Base-by-base conservation (phyloP, 257 asterid species). In the Oldenlandia corymbosa region DNA sequence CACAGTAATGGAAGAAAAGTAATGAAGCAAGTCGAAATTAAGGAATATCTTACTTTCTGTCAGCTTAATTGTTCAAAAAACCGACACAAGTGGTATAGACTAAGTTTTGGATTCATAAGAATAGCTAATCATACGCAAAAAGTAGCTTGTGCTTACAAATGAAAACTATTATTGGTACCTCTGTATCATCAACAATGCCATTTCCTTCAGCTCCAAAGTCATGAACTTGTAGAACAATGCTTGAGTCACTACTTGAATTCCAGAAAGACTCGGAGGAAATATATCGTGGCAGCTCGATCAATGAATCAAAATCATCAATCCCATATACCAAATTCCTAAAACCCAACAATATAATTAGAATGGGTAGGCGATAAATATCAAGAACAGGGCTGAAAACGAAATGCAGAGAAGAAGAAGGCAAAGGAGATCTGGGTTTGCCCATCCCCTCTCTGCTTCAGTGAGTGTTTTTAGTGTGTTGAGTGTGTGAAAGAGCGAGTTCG, bases 121-220 rank as follows among this genome's bases (percentile, higher is more conserved):
- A n/a, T n/a, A n/a, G n/a, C n/a, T n/a, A n/a, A n/a, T n/a, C n/a
- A n/a, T n/a, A n/a, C n/a, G n/a, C n/a, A n/a, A n/a, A n/a, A n/a
- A n/a, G n/a, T n/a, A n/a, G n/a, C n/a, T n/a, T n/a, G n/a, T n/a
- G n/a, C n/a, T n/a, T n/a, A n/a, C n/a, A n/a, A n/a, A n/a, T n/a
- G n/a, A n/a, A n/a, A n/a, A n/a, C n/a, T n/a, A n/a, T n/a, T n/a
- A n/a, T n/a, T n/a, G n/a, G n/a, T n/a, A n/a, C 83, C 66, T 46
- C 20, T 27, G 83, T 78, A 37, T 78, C 83, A 64, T 78, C 79
- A 37, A 51, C 13, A 27, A 62, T 57, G 41, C 80, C 83, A 75
- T 75, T 66, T 63, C 80, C 83, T 26, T 30, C 50, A 26, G 80
- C 83, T 71, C 83, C 83, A 68, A 68, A 75, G 55, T 78, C 78